phyloP scores from a whole-genome alignment of 1,284 basidiomycete species.

The Microbotryum intermedium region DNA sequence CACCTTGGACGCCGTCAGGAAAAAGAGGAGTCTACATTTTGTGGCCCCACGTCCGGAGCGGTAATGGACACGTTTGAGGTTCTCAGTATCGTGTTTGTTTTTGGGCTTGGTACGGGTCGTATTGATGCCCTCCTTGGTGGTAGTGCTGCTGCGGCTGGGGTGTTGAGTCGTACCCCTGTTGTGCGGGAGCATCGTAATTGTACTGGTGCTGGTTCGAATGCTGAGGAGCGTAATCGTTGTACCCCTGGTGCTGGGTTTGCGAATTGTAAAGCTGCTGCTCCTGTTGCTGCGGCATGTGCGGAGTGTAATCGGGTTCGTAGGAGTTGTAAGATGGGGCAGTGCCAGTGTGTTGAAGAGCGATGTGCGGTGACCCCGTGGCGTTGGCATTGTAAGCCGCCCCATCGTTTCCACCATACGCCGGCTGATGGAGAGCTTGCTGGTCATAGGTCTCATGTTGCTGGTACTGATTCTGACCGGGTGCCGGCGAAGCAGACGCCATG shows the following conservation, averaged over 20 bases:
- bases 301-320: not conserved
- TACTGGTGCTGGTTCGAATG: not conserved
- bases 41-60: no score
- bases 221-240: not conserved
- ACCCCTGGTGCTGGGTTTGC: not conserved
- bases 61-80: no score
- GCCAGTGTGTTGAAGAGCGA: not conserved
- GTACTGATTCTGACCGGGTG: no score
- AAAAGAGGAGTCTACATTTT: no score
- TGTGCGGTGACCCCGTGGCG: not conserved
- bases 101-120: no score
- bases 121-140: not conserved
- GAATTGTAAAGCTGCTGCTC: not conserved
- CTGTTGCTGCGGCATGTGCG: no score
- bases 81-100: no score
- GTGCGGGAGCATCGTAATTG: slow-evolving; percentile 4
- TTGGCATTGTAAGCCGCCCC: no score
- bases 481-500: no score
- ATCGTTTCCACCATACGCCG: not conserved
- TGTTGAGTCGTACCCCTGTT: not conserved
- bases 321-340: not conserved
- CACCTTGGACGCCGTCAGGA: no score
- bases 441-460: no score
- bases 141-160: not conserved
- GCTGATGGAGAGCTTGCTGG: not conserved